A percentile compares a stretch with the other conserved stretches of the same genome.
Conservation (phyloP, 2,329 filamentous ascomycete species). For the Talaromyces marneffei region DNA sequence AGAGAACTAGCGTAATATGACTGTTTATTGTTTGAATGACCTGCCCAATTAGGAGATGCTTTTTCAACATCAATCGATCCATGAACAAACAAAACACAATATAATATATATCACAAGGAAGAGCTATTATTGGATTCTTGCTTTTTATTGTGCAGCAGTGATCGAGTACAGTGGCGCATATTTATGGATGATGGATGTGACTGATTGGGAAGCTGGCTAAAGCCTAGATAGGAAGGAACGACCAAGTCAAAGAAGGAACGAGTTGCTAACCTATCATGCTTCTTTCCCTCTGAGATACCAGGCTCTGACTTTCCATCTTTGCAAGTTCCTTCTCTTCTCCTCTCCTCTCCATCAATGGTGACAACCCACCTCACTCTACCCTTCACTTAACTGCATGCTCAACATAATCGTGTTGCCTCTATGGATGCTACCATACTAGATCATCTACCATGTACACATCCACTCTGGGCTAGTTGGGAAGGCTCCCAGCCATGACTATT, state of each 20-base stretch:
- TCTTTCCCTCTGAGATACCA: neutral
- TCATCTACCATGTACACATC: neutral
- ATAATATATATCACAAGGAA: neutral
- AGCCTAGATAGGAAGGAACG: constrained; percentile 30
- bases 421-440: neutral
- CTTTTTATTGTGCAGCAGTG: neutral
- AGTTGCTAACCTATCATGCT: neutral
- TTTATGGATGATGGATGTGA: neutral
- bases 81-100: neutral
- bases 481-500: neutral
- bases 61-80: neutral
- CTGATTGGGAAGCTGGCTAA: constrained; percentile 25
- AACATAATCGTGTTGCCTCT: constrained; percentile 9
- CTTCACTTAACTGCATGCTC: constrained; percentile 20
- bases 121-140: neutral
- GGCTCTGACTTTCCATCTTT: neutral
- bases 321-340: neutral
- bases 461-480: neutral
- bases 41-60: neutral
- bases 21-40: too few species aligned
- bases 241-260: constrained; percentile 5
- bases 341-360: neutral
- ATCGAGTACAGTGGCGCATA: neutral
- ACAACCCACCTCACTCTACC: neutral
- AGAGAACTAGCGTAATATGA: neutral